phyloP scores from a whole-genome alignment of 306 rosid species.

The Rubus idaeus region DNA sequence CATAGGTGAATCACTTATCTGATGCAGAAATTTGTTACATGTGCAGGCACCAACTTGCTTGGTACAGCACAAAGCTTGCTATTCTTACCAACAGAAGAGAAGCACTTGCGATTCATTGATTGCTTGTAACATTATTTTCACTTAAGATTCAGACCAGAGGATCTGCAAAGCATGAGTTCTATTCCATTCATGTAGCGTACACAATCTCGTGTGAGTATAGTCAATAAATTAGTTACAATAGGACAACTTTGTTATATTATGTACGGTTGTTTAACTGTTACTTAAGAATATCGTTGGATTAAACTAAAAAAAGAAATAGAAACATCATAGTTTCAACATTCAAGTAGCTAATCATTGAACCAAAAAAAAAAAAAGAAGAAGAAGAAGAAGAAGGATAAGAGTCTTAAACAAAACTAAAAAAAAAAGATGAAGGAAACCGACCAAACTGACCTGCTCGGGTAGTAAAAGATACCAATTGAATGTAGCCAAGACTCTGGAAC shows the following conservation, averaged over 20 bases:
- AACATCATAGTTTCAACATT: background rate
- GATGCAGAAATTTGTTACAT: background rate
- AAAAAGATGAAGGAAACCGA: slow-evolving; percentile 12
- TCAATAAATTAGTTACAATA: slow-evolving; percentile 17
- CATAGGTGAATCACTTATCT: background rate
- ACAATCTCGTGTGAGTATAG: slow-evolving; percentile 34
- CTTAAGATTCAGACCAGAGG: slow-evolving; percentile 39
- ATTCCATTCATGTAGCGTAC: slow-evolving; percentile 28
- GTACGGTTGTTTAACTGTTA: background rate
- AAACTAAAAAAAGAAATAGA: background rate
- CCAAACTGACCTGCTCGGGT: slow-evolving; percentile 74
- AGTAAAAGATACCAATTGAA: slow-evolving; percentile 74
- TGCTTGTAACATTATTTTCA: slow-evolving; percentile 39
- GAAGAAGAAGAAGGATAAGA: background rate
- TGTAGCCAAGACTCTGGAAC: slow-evolving; percentile 89
- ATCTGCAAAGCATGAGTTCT: slow-evolving; percentile 31
- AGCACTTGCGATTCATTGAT: slow-evolving; percentile 22
- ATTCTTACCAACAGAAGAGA: background rate
- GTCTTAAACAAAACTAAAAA: slow-evolving; percentile 12
- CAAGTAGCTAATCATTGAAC: background rate
- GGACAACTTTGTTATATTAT: slow-evolving; percentile 18
- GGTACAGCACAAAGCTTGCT: slow-evolving; percentile 2
- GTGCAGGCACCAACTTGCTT: slow-evolving; percentile 18
- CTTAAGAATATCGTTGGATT: background rate
- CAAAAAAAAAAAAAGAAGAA: background rate